Percentiles rank a stretch among this genome's conserved stretches.
Evolutionary conservation across 495 filamentous ascomycete genomes (phyloP).

Genomic region (Parmelia sp.): DNA sequence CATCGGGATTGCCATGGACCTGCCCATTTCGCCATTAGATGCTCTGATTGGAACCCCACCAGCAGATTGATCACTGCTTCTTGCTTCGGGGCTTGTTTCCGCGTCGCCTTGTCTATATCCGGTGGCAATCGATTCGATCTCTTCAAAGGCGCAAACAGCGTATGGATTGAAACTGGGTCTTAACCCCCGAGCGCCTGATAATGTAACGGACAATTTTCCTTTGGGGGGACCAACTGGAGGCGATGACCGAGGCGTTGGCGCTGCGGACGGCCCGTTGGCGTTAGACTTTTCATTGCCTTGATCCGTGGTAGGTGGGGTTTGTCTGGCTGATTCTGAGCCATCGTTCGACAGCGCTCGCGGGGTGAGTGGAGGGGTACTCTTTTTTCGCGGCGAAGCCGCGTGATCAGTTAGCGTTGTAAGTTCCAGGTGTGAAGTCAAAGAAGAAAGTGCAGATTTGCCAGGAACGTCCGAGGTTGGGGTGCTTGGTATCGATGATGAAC

Average conservation of each 20-base stretch:
- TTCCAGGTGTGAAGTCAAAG: constrained; percentile 55
- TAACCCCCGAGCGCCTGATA: constrained; percentile 75
- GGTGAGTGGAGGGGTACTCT: constrained; percentile 86
- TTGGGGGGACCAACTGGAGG: constrained; percentile 66
- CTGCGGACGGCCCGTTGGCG: constrained; percentile 32
- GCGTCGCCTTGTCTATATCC: constrained; percentile 56
- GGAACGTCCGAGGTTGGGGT: constrained; percentile 48
- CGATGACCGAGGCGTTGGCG: constrained; percentile 36
- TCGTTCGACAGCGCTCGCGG: constrained; percentile 73
- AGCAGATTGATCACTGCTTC: constrained; percentile 39
- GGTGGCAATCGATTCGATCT: constrained; percentile 89
- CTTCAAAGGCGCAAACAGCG: constrained; percentile 93
- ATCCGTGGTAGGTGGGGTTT: constrained; percentile 34
- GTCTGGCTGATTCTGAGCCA: constrained; percentile 26
- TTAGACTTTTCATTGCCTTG: constrained; percentile 31
- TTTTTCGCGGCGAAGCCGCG: constrained; percentile 55
- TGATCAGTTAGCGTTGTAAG: constrained; percentile 84
- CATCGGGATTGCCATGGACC: constrained; percentile 93
- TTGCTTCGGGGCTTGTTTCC: constrained; percentile 43
- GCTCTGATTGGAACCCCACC: constrained; percentile 57
- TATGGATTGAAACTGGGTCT: constrained; percentile 82
- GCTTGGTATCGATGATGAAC: constrained; percentile 49
- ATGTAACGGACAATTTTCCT: constrained; percentile 84
- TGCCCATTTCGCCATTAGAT: constrained; percentile 66
- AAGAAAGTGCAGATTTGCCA: constrained; percentile 47